Conservation (phyloP, 495 filamentous ascomycete species). For the Aspergillus egyptiacus region DNA sequence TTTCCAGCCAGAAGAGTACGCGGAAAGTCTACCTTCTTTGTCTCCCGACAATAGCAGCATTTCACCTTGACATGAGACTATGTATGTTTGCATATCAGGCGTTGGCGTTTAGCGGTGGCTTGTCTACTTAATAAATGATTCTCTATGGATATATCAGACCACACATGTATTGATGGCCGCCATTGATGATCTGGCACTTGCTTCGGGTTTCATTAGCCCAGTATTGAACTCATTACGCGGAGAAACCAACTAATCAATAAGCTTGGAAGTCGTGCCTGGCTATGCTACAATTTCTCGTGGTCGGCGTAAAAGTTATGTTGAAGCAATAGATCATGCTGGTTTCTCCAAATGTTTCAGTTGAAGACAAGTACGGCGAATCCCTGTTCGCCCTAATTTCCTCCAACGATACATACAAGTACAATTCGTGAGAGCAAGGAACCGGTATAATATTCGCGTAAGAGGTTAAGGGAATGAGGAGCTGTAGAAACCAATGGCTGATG, state of each 20-base stretch:
- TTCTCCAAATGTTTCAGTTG: no score
- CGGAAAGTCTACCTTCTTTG: slow-evolving; percentile 15
- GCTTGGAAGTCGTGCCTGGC: no score
- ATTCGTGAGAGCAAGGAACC: slow-evolving; percentile 7
- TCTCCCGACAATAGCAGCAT: not conserved
- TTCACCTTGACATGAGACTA: not conserved
- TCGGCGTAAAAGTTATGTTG: no score
- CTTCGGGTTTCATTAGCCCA: not conserved
- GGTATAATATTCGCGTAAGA: not conserved
- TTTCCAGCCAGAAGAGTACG: slow-evolving; percentile 39
- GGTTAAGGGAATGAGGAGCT: not conserved
- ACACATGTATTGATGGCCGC: not conserved
- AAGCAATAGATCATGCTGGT: no score
- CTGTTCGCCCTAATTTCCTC: not conserved
- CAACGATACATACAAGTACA: not conserved
- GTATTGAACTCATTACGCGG: not conserved
- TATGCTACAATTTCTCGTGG: no score
- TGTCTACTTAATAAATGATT: not conserved
- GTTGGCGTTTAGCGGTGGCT: not conserved
- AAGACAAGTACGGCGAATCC: not conserved
- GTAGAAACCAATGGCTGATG: not conserved
- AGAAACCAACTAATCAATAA: not conserved
- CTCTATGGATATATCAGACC: not conserved
- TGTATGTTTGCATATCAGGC: not conserved
- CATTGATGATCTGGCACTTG: not conserved